Percentiles rank a stretch among this genome's conserved stretches.
Conservation (phyloP, 1,139 yeast species). For the Kodamaea sp. region DNA sequence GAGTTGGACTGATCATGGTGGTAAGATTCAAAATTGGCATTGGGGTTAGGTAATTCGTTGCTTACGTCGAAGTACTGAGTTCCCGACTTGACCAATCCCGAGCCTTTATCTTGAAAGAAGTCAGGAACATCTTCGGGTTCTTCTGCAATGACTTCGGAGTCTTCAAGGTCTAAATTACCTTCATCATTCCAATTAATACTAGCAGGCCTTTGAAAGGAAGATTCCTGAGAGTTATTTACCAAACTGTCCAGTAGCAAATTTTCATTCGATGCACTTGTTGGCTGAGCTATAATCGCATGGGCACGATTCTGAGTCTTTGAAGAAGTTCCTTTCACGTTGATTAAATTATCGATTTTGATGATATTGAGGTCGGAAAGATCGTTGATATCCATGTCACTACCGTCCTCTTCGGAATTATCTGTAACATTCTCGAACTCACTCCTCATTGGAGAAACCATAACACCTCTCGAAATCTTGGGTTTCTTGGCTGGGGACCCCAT, state of each 20-base stretch:
- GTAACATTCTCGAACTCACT: conserved; percentile 9
- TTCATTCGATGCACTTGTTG: conserved; percentile 1
- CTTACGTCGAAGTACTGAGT: conserved; percentile 25
- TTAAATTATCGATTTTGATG: conserved; percentile 38
- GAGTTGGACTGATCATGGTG: conserved; percentile 17
- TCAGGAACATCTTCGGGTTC: conserved; percentile 7
- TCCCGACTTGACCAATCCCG: conserved; percentile 11
- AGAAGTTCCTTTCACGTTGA: conserved; percentile 25
- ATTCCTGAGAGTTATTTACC: conserved; percentile 22
- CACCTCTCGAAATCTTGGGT: conserved; percentile 9
- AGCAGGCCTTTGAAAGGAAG: conserved; percentile 44
- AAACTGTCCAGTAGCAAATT: conserved; percentile 5
- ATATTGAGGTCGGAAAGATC: conserved; percentile 45
- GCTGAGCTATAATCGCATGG: conserved; percentile 1
- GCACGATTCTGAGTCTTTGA: conserved; percentile 1
- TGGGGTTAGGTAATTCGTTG: conserved; percentile 19
- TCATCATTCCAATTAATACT: conserved; percentile 51
- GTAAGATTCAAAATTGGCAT: conserved; percentile 13
- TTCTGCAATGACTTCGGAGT: conserved; percentile 18
- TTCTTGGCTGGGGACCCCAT: conserved; percentile 19
- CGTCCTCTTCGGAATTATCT: conserved; percentile 13
- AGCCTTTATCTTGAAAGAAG: conserved; percentile 1
- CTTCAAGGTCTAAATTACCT: conserved; percentile 30
- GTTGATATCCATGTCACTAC: conserved; percentile 30
- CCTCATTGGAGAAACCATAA: conserved; percentile 6